Evolutionary conservation across 73 alveolate genomes (phyloP), one percentile per base, ranked within the genome.

Genomic region (Paramecium primaurelia): DNA sequence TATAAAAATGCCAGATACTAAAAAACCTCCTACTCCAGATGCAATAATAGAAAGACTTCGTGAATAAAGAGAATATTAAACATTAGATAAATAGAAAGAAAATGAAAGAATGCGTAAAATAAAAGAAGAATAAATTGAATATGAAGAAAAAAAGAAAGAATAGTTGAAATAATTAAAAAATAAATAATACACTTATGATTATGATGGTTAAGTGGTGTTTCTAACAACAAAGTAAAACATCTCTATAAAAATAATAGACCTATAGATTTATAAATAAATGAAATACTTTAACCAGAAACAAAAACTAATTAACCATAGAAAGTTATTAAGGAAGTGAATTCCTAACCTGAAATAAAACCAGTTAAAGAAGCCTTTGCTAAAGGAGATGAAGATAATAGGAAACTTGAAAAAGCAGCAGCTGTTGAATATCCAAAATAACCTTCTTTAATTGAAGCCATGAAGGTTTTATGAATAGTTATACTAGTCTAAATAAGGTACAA

Each of bases 391-490:
- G 91, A 80, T 4, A 80, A 80, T 25, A 80, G 75, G 18, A 40
- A 25, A 25, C 12, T 80, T 1, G 91, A 80, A 47, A 80, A 80
- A 28, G 91, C 91, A 22, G 47, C 47, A 45, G 91, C 91, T 11
- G 91, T 80, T 12, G 91, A 80, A 80, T 80, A 80, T 80, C 91
- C 91, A 16, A 80, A 80, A 80, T 49, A 80, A 18, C 91, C 91
- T n/a, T 77, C 91, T 26, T 26, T 80, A 80, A 44, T 80, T 80
- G 91, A 80, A 36, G 91, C 91, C 8, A 42, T 80, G 75, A 80
- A 80, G 69, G 88, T 75, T 36, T 3, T 36, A 34, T 30, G 10
- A 75, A 75, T 75, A 38, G 3, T 75, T 36, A 30, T 25, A 34
- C n/a, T 75, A 75, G 73, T 37, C 91, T 45, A 44, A 80, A 80